These are phyloP conservation scores for Pseudogymnoascus sp. DNA, from an alignment of 2,329 filamentous ascomycete species.

Conservation along the genomic window DNA sequence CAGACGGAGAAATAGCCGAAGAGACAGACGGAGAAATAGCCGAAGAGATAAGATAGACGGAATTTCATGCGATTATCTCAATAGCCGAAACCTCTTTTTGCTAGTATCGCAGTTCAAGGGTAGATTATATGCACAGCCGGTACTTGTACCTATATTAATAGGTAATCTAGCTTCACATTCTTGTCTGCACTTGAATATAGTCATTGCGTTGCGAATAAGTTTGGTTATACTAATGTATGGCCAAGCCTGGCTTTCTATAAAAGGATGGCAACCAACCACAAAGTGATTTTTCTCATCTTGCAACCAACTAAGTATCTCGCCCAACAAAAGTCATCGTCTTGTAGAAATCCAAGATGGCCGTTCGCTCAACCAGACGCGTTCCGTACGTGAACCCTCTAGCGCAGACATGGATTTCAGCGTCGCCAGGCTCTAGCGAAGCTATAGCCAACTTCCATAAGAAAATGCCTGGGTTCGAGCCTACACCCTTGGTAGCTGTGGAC, in stretches of 20 bases:
- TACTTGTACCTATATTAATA: not conserved
- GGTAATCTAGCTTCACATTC: not conserved
- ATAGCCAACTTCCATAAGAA: not conserved
- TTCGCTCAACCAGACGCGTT: not conserved
- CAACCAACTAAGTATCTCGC: not conserved
- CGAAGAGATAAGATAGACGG: not conserved
- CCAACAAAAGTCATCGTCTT: not conserved
- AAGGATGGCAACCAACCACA: not conserved
- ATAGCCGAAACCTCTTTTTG: not conserved
- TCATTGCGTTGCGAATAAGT: not conserved
- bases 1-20: too few species aligned
- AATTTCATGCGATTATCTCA: not conserved
- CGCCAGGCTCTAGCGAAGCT: not conserved
- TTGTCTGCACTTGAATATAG: not conserved
- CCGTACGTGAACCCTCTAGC: not conserved
- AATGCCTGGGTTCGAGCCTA: conserved; percentile 37
- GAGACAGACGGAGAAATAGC: not conserved
- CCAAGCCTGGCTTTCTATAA: not conserved
- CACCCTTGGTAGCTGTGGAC: conserved; percentile 45
- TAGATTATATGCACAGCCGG: not conserved
- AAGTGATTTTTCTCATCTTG: not conserved
- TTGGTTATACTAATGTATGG: not conserved
- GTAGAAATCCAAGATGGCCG: not conserved
- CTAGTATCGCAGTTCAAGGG: not conserved
- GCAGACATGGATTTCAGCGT: not conserved